Evolutionary conservation across 495 filamentous ascomycete species (phyloP).

Genomic region (Podospora conica): DNA sequence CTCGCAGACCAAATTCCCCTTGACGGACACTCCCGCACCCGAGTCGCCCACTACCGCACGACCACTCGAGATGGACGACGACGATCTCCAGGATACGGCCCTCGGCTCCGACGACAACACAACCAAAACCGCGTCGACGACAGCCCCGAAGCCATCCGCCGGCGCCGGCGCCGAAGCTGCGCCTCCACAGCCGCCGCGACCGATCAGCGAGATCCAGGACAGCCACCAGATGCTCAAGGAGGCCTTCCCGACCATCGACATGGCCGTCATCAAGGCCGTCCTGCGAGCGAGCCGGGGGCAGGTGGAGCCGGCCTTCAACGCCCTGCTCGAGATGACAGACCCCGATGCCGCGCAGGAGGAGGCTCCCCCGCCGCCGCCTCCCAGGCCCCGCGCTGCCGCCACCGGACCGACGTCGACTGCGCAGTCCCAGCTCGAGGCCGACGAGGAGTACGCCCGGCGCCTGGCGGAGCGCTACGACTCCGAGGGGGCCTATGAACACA

Average conservation of each 20-base stretch:
- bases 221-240: constrained; percentile 86
- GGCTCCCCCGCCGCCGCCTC: constrained; percentile 59
- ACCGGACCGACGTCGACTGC: constrained; percentile 48
- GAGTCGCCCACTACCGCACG: constrained; percentile 83
- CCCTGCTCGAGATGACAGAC: constrained; percentile 91
- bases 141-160: constrained; percentile 26
- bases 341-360: constrained; percentile 71
- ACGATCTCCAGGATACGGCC: constrained; percentile 60
- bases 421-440: constrained; percentile 75
- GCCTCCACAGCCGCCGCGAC: constrained; percentile 85
- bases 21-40: constrained; percentile 32
- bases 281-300: constrained; percentile 77
- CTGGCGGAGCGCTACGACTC: constrained; percentile 84
- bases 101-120: constrained; percentile 32
- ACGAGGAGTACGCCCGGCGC: constrained; percentile 90
- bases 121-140: constrained; percentile 25
- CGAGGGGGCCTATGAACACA: constrained; percentile 45
- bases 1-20: constrained; percentile 31
- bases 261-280: constrained; percentile 78
- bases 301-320: constrained; percentile 94
- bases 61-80: constrained; percentile 82
- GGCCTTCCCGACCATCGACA: constrained; percentile 84
- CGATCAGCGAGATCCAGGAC: constrained; percentile 70
- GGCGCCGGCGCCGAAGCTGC: constrained; percentile 45
- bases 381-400: constrained; percentile 49